Percentiles rank a stretch among this genome's conserved stretches.
These are phyloP conservation scores for Colletotrichum godetiae DNA, from an alignment of 2,329 filamentous ascomycete genomes.

Conservation along the genomic window DNA sequence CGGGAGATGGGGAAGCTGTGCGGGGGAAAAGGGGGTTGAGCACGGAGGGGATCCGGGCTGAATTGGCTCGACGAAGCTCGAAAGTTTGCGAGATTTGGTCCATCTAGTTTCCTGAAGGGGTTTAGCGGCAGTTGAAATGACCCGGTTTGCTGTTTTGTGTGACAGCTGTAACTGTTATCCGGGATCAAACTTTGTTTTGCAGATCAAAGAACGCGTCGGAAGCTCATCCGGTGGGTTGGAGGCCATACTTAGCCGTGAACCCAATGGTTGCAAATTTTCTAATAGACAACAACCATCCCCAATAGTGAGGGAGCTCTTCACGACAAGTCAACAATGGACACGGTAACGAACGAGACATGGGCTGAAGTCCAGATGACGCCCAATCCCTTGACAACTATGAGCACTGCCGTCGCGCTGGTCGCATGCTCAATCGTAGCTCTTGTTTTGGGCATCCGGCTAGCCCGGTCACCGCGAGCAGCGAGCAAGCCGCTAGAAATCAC, in stretches of 20 bases:
- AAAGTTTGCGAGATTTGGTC: conserved; percentile 6
- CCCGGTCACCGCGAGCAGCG: not conserved
- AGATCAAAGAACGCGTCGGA: not conserved
- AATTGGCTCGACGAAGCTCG: not conserved
- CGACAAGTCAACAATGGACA: not conserved
- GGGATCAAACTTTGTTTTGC: not conserved
- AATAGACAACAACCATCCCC: too few species aligned
- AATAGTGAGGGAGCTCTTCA: not conserved
- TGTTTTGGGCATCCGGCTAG: not conserved
- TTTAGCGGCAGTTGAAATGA: not conserved
- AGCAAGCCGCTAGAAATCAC: not conserved
- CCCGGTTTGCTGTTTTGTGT: not conserved
- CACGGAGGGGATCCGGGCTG: not conserved
- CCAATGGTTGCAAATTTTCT: not conserved
- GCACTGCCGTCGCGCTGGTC: not conserved
- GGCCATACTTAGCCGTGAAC: not conserved
- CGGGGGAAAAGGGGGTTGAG: conserved; percentile 2
- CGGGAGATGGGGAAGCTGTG: not conserved
- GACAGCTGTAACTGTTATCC: not conserved
- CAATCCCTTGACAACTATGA: not conserved
- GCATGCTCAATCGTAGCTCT: not conserved
- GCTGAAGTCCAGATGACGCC: not conserved
- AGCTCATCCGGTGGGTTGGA: not conserved
- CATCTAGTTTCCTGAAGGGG: conserved; percentile 20
- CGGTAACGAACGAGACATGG: not conserved